Conservation (phyloP, 441 rosid species). For the Euphorbia corollata region DNA sequence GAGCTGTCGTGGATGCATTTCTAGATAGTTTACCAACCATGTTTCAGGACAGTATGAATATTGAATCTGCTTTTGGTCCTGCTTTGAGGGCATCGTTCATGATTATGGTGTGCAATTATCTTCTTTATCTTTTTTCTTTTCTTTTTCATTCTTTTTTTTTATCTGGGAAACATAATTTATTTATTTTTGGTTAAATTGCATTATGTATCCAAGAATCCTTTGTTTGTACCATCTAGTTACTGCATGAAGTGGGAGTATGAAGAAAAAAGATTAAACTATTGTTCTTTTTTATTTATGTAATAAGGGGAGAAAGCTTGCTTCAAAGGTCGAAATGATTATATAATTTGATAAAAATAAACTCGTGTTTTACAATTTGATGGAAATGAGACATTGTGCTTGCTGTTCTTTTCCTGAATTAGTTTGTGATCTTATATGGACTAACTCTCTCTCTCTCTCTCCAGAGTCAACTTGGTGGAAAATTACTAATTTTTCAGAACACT, state of each 20-base stretch:
- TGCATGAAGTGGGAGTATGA: background rate
- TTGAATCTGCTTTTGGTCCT: slow-evolving; percentile 98
- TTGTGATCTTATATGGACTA: slow-evolving; percentile 14
- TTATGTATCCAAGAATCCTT: background rate
- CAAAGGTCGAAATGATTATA: background rate
- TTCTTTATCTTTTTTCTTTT: slow-evolving; percentile 8
- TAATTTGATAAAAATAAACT: background rate
- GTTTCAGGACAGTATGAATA: slow-evolving; percentile 81
- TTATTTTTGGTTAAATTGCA: background rate
- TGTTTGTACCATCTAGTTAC: background rate
- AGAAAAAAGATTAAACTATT: background rate
- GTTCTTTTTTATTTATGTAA: background rate
- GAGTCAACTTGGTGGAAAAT: slow-evolving; percentile 94
- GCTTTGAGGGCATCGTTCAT: slow-evolving; percentile 90
- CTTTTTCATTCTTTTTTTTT: background rate
- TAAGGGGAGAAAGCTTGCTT: background rate
- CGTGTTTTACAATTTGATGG: slow-evolving; percentile 7
- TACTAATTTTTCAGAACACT: slow-evolving; percentile 83
- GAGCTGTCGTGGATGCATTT: slow-evolving; percentile 80
- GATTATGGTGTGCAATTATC: slow-evolving; percentile 70
- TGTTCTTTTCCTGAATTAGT: slow-evolving; percentile 11
- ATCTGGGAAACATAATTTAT: background rate
- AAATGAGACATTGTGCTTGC: slow-evolving; percentile 9
- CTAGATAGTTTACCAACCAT: slow-evolving; percentile 88
- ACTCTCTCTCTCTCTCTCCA: slow-evolving; percentile 28